Conservation (phyloP, 306 rosid genomes). For the Dryas octopetala region DNA sequence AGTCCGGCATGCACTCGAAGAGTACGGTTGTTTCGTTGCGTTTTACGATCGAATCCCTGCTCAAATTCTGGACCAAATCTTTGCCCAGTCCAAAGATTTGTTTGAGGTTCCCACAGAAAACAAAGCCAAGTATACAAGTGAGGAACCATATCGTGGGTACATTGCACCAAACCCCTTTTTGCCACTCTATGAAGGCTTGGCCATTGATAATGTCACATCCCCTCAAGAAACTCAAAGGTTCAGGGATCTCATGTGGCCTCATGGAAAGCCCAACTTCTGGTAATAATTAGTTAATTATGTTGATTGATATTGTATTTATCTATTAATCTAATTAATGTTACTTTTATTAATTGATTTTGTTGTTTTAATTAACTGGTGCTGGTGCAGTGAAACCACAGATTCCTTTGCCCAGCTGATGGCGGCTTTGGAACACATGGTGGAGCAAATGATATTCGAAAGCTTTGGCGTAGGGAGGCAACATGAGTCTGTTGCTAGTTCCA, state of each 20-base stretch:
- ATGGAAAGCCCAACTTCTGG: background rate
- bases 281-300: background rate
- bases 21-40: conserved; percentile 20
- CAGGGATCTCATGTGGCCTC: conserved; percentile 1
- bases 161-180: conserved; percentile 6
- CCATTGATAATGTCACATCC: conserved; percentile 9
- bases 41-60: background rate
- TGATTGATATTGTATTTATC: background rate
- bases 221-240: background rate
- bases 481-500: background rate
- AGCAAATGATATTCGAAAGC: conserved; percentile 12
- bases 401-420: conserved; percentile 9
- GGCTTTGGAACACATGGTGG: background rate
- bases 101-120: conserved; percentile 19
- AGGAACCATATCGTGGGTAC: background rate
- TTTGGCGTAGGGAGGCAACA: background rate
- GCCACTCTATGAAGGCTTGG: conserved; percentile 1
- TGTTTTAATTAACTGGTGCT: background rate
- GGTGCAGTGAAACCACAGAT: conserved; percentile 14
- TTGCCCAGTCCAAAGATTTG: conserved; percentile 6
- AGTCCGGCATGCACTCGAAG: conserved; percentile 21
- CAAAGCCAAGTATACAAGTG: background rate
- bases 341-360: background rate
- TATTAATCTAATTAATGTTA: background rate
- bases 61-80: conserved; percentile 3